Conservation (phyloP, 169 alveolate species). For the Neospora caninum region DNA sequence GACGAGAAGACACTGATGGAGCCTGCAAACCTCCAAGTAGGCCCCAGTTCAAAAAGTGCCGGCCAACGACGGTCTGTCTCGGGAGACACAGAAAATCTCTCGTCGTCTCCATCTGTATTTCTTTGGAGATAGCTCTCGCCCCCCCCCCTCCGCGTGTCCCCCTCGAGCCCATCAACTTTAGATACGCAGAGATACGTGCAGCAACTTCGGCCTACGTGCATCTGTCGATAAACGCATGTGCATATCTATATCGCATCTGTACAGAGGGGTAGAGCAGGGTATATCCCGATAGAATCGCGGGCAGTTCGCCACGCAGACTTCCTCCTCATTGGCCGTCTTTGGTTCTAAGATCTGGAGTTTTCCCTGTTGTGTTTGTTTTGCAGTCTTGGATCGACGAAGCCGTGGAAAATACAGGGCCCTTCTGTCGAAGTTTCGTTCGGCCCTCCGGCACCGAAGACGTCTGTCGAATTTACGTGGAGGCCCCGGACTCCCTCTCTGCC, state of each 20-base stretch:
- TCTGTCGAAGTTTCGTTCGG: slow-evolving; percentile 82
- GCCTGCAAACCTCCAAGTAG: slow-evolving; percentile 80
- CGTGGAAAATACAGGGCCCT: background rate
- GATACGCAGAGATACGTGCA: background rate
- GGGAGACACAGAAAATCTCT: background rate
- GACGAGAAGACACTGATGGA: slow-evolving; percentile 71
- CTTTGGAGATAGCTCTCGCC: too few species aligned
- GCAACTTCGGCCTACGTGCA: background rate
- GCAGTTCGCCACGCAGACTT: too few species aligned
- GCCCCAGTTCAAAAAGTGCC: background rate
- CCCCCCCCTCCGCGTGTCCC: too few species aligned
- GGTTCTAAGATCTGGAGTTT: background rate
- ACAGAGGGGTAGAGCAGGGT: background rate
- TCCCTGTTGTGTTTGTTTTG: background rate
- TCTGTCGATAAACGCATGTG: background rate
- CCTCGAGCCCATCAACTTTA: too few species aligned
- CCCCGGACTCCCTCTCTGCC: slow-evolving; percentile 6
- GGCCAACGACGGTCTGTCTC: background rate
- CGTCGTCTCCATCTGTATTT: background rate
- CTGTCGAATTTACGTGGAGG: slow-evolving; percentile 65
- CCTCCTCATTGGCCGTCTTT: too few species aligned
- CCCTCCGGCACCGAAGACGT: slow-evolving; percentile 91
- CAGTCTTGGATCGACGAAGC: slow-evolving; percentile 21
- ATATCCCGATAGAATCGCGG: too few species aligned
- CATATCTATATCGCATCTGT: background rate